phyloP scores from a whole-genome alignment of 768 basidiomycete genomes.

The Tricholoma sp. region DNA sequence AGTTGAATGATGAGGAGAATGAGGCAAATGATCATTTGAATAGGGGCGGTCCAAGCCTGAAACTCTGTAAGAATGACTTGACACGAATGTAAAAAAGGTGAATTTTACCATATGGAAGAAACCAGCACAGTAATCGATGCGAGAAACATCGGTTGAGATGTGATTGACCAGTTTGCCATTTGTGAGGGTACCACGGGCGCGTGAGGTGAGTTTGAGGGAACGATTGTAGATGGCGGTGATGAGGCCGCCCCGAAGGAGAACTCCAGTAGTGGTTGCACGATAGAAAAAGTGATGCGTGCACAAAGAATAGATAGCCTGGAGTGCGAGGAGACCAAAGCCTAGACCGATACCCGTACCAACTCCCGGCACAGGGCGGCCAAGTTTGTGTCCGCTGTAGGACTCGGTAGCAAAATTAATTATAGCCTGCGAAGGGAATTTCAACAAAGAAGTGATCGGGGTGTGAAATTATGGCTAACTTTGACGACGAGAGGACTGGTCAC shows the following conservation, averaged over 20 bases:
- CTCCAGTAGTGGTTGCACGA: constrained; percentile 66
- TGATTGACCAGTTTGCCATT: constrained; percentile 92
- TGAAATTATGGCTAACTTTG: constrained; percentile 47
- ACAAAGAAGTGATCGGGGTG: background rate
- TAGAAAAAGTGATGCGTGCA: constrained; percentile 84
- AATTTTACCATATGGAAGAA: constrained; percentile 66
- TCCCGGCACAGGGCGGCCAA: constrained; percentile 30
- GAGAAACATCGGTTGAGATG: constrained; percentile 87
- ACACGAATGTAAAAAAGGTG: background rate
- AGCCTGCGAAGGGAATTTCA: constrained; percentile 33
- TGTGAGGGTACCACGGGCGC: constrained; percentile 72
- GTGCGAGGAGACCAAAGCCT: constrained; percentile 58
- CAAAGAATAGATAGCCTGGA: constrained; percentile 66
- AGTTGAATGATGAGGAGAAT: constrained; percentile 69
- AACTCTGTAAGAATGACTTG: background rate
- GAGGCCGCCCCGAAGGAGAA: constrained; percentile 76
- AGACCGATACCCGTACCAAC: constrained; percentile 68
- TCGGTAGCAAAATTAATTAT: constrained; percentile 66
- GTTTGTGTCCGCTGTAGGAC: constrained; percentile 48
- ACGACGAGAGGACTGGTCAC: constrained; percentile 74
- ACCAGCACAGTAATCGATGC: constrained; percentile 83
- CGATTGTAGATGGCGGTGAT: constrained; percentile 85
- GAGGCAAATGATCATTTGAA: constrained; percentile 76
- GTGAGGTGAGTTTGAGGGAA: constrained; percentile 69
- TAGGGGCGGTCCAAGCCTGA: constrained; percentile 65